Conservation (phyloP, 495 filamentous ascomycete genomes). For the Neurospora tetrasperma region DNA sequence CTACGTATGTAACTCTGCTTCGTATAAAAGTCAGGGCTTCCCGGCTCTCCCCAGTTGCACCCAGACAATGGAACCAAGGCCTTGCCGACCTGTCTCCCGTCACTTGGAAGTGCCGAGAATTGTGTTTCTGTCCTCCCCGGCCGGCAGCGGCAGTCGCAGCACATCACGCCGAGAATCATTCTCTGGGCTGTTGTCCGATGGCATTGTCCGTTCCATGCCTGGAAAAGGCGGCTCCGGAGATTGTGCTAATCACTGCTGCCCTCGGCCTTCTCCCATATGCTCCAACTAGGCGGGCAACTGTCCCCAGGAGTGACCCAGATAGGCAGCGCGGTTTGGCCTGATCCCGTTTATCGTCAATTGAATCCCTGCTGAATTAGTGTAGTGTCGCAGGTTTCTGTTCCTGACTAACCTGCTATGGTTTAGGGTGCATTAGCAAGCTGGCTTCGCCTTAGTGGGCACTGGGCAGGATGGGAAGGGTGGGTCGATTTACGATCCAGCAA, state of each 20-base stretch:
- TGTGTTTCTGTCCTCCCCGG: not conserved
- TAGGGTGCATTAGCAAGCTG: not conserved
- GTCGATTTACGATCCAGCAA: not conserved
- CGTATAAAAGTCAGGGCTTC: not conserved
- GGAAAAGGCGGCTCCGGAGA: not conserved
- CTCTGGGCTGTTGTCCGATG: not conserved
- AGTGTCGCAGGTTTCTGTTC: not conserved
- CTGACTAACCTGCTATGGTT: not conserved
- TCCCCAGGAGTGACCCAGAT: not conserved
- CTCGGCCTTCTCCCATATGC: not conserved
- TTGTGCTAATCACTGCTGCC: not conserved
- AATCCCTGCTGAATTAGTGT: not conserved
- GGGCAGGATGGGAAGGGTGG: not conserved
- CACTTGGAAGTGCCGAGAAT: not conserved
- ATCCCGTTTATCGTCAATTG: not conserved
- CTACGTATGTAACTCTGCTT: not conserved
- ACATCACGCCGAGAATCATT: not conserved
- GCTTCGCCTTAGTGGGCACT: not conserved
- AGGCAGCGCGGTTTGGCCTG: not conserved
- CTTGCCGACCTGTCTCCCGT: not conserved
- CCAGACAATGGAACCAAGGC: not conserved
- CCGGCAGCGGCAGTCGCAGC: not conserved
- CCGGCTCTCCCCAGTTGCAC: not conserved
- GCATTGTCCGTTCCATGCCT: not conserved
- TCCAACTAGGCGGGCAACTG: not conserved